phyloP scores from a whole-genome alignment of 2,329 filamentous ascomycete species.

The Coniochaeta hoffmannii region DNA sequence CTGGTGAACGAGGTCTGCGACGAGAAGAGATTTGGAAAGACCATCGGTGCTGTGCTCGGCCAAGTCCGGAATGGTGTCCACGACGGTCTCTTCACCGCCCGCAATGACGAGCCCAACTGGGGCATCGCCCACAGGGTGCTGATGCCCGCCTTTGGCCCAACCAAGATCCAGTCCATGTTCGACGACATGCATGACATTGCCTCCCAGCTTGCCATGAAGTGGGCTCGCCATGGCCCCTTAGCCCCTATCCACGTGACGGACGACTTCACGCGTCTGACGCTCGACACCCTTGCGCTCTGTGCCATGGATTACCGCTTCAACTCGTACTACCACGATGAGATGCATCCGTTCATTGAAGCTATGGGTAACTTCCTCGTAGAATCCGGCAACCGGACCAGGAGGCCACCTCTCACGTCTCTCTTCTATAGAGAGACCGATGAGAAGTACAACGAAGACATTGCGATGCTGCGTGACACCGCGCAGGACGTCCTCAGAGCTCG shows the following conservation, averaged over 20 bases:
- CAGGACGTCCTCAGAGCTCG: constrained; percentile 54
- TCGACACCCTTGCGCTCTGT: constrained; percentile 66
- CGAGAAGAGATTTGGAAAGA: constrained; percentile 59
- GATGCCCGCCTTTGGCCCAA: constrained; percentile 62
- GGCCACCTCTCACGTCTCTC: constrained; percentile 38
- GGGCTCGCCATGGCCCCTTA: constrained; percentile 54
- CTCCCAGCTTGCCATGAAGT: constrained; percentile 58
- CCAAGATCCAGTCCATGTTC: constrained; percentile 63
- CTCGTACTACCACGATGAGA: constrained; percentile 59
- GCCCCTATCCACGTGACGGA: constrained; percentile 52
- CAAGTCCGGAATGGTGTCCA: constrained; percentile 53
- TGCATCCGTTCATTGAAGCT: constrained; percentile 63
- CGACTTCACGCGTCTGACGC: constrained; percentile 64
- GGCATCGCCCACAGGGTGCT: constrained; percentile 58
- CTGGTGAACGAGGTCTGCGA: constrained; percentile 58
- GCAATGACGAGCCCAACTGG: constrained; percentile 51
- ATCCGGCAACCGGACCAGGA: constrained; percentile 40
- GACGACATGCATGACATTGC: constrained; percentile 63
- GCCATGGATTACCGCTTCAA: constrained; percentile 70
- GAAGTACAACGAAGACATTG: constrained; percentile 48
- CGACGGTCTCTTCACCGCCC: constrained; percentile 59
- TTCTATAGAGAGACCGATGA: constrained; percentile 40
- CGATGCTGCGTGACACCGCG: constrained; percentile 45
- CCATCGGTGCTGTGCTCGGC: constrained; percentile 38
- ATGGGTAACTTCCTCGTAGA: constrained; percentile 59